Percentiles rank a stretch among this genome's conserved stretches.
These are phyloP conservation scores for Erodium moschatum DNA, from an alignment of 441 rosid genomes.

Conservation along the genomic window DNA sequence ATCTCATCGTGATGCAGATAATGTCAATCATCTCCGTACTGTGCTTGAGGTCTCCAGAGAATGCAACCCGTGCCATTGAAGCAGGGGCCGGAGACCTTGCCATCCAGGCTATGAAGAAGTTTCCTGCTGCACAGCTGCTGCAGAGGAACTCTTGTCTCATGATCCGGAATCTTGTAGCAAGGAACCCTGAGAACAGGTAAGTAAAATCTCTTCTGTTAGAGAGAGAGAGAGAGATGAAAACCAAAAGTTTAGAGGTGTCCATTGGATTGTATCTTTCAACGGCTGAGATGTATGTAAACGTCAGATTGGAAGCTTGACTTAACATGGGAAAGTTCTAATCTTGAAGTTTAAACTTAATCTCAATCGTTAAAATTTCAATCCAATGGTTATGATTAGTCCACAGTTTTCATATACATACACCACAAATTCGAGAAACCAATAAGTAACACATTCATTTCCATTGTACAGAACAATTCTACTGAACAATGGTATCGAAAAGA, in stretches of 20 bases:
- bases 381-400: no score
- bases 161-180: slow-evolving; percentile 78
- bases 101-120: slow-evolving; percentile 72
- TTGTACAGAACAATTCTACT: slow-evolving; percentile 56
- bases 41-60: slow-evolving; percentile 80
- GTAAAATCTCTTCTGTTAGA: neutral
- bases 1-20: slow-evolving; percentile 39
- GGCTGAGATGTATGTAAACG: no score
- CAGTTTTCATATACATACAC: no score
- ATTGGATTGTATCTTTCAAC: no score
- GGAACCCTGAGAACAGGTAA: slow-evolving; percentile 83
- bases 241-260: no score
- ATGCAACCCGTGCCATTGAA: slow-evolving; percentile 73
- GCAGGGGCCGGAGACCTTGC: slow-evolving; percentile 94
- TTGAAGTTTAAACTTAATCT: neutral
- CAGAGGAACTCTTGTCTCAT: slow-evolving; percentile 72
- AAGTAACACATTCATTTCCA: neutral
- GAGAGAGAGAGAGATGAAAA: neutral
- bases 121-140: slow-evolving; percentile 60
- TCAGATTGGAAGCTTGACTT: no score
- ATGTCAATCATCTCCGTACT: slow-evolving; percentile 63
- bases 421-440: neutral
- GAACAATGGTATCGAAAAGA: slow-evolving; percentile 56
- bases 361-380: neutral
- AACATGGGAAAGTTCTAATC: neutral